Percentiles rank a stretch among this genome's conserved stretches.
phyloP scores from a whole-genome alignment of 75 land plant genomes.

The Sequoia sempervirens region DNA sequence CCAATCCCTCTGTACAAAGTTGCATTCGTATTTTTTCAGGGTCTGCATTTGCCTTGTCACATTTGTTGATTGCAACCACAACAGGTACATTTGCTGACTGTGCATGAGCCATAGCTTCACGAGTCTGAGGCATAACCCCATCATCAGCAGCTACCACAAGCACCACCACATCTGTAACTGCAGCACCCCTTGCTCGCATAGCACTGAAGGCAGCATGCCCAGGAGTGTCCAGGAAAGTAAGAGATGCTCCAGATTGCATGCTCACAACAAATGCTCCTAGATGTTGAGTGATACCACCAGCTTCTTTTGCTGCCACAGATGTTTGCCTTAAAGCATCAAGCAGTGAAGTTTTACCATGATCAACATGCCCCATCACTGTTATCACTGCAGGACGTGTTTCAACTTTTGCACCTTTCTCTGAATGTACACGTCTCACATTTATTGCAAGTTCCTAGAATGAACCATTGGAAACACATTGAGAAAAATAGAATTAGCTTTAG shows the following conservation, averaged over 20 bases:
- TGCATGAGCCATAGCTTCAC: conserved; percentile 87
- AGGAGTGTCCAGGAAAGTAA: conserved; percentile 95
- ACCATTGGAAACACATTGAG: not conserved
- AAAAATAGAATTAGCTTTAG: not conserved
- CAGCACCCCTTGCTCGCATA: conserved; percentile 98
- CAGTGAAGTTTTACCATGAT: conserved; percentile 96
- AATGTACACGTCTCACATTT: conserved; percentile 49
- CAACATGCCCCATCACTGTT: conserved; percentile 99
- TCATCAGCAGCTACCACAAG: conserved; percentile 99
- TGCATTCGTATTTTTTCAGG: conserved; percentile 82
- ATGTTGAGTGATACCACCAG: conserved; percentile 98
- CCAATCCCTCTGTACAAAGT: conserved; percentile 71
- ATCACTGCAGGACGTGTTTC: conserved; percentile 78
- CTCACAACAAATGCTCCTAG: conserved; percentile 95
- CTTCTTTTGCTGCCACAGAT: conserved; percentile 87
- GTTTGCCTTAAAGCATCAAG: conserved; percentile 90
- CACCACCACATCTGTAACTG: conserved; percentile 94
- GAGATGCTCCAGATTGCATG: conserved; percentile 83
- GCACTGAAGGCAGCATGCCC: conserved; percentile 99
- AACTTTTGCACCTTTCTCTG: conserved; percentile 39
- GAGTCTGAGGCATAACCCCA: conserved; percentile 99
- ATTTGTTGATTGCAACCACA: conserved; percentile 96
- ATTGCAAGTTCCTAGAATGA: conserved; percentile 57
- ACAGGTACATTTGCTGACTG: conserved; percentile 81
- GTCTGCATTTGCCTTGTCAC: conserved; percentile 81